Percentiles rank a stretch among this genome's conserved stretches.
phyloP scores from a whole-genome alignment of 192 early-diverging fungal species.

The Tieghemiomyces parasiticus region DNA sequence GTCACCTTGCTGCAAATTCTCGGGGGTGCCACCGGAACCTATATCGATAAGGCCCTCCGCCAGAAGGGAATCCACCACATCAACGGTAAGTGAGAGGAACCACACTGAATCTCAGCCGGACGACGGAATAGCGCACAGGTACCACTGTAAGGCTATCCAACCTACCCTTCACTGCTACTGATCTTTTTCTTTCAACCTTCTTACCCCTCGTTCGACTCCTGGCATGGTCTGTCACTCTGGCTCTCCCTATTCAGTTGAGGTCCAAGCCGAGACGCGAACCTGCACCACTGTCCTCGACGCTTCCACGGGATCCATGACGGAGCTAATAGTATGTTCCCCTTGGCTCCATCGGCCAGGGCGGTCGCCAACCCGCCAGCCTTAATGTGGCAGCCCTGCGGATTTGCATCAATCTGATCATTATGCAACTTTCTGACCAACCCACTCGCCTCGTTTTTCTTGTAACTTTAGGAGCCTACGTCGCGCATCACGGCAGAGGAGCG shows the following conservation, averaged over 20 bases:
- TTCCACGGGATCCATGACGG: constrained; percentile 14
- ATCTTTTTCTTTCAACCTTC: neutral
- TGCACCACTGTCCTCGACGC: constrained; percentile 17
- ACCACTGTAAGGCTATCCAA: neutral
- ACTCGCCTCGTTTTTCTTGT: neutral
- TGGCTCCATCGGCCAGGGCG: neutral
- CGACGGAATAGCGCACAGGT: neutral
- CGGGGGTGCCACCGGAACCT: constrained; percentile 14
- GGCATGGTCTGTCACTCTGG: neutral
- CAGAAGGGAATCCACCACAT: constrained; percentile 12
- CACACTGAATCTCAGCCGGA: too few species aligned
- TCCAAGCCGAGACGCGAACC: constrained; percentile 15
- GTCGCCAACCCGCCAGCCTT: neutral
- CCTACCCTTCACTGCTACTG: neutral
- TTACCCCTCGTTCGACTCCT: neutral
- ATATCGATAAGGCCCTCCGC: constrained; percentile 10
- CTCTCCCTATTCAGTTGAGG: neutral
- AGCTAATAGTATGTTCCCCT: constrained; percentile 12
- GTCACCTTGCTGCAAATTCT: constrained; percentile 10
- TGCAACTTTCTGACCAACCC: neutral
- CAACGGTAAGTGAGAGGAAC: neutral
- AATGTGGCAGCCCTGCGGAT: neutral
- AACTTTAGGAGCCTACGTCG: neutral
- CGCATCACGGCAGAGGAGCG: neutral
- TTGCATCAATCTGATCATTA: neutral